Evolutionary conservation across 2,329 filamentous ascomycete species (phyloP), one percentile per base, ranked within the genome.

Genomic region (Colletotrichum gloeosporioides): DNA sequence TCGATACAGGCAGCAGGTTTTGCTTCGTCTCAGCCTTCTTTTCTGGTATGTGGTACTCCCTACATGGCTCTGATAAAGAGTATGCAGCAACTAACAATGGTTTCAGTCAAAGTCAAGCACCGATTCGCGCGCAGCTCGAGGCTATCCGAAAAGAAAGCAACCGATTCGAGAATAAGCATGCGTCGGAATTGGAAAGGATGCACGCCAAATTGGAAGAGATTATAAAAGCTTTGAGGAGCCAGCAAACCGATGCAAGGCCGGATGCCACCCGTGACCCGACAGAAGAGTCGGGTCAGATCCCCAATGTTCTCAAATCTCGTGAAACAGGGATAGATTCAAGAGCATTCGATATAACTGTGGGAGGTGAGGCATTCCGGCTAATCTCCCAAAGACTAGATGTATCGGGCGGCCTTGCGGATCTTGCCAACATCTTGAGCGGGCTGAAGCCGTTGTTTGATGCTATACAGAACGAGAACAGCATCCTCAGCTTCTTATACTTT

Each of bases 191-290:
- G 6, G n/a, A 49, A 49, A 49, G 22, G n/a, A 49, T 6, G 10
- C 44, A 49, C n/a, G 44, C 10, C n/a, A 49, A 13, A 2, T 4
- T 49, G 9, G 18, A 49, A 49, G 44, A 49, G 44, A 49, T 49
- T n/a, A 49, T 49, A 49, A n/a, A 49, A n/a, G n/a, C n/a, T 22
- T 49, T 49, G 12, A 49, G n/a, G 22, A 10, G 44, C 1, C 44
- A 13, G n/a, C 10, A 49, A 22, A 49, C 44, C 44, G n/a, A 22
- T 22, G n/a, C 44, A n/a, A 22, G 18, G 18, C 18, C n/a, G 3
- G 6, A 1, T 22, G 44, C n/a, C n/a, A 13, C n/a, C 3, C 0
- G 4, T 22, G 2, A 22, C 0, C n/a, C 0, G 10, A 22, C 10
- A 13, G 13, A 49, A 49, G 18, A 7, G 4, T 49, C n/a, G 3